Percentiles rank a stretch among this genome's conserved stretches.
These are phyloP conservation scores for Aphanocladium album DNA, from an alignment of 2,329 filamentous ascomycete genomes.

Conservation along the genomic window DNA sequence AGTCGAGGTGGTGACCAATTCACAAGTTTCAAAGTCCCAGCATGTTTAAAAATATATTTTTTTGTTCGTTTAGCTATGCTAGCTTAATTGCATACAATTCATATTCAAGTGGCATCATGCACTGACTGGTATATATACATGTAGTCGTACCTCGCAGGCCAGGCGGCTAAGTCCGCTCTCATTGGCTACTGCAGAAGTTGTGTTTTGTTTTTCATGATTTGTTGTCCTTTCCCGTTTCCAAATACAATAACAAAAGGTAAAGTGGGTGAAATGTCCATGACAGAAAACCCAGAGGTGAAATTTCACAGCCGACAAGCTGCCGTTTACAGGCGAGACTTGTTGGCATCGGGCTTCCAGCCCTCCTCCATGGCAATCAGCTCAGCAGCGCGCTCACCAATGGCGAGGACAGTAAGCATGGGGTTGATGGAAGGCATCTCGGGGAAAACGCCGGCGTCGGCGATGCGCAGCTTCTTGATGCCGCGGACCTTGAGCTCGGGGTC, in stretches of 20 bases:
- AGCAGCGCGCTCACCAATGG: conserved; percentile 75
- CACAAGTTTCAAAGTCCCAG: neutral
- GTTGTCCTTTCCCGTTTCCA: neutral
- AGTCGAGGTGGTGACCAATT: neutral
- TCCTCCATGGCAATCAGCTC: conserved; percentile 73
- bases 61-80: neutral
- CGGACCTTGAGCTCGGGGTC: conserved; percentile 67
- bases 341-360: conserved; percentile 36
- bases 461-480: conserved; percentile 67
- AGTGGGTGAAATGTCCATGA: no score
- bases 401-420: conserved; percentile 85
- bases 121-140: conserved; percentile 2
- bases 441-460: conserved; percentile 84
- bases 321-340: conserved; percentile 12
- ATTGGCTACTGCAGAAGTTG: neutral
- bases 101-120: neutral
- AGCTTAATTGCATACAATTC: neutral
- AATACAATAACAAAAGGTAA: neutral
- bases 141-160: neutral
- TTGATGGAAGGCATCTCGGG: conserved; percentile 83
- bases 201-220: neutral
- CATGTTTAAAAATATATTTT: neutral
- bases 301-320: neutral
- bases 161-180: neutral
- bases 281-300: no score